A percentile compares a stretch with the other conserved stretches of the same genome.
These are phyloP conservation scores for Annulohypoxylon maeteangense DNA, from an alignment of 495 filamentous ascomycete genomes.

Conservation along the genomic window DNA sequence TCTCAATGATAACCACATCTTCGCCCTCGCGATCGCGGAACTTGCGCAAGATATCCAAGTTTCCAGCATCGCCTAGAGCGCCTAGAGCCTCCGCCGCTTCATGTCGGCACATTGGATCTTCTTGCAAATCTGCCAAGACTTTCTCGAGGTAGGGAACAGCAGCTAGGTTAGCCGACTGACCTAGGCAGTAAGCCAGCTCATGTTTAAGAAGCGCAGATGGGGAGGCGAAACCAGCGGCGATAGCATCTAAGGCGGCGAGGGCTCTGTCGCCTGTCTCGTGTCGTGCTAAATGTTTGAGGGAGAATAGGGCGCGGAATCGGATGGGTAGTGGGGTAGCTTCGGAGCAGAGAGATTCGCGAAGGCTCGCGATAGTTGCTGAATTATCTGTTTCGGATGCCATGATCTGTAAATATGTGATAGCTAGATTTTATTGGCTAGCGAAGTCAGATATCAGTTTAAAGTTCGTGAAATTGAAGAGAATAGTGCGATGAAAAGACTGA, in stretches of 20 bases:
- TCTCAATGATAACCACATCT: conserved; percentile 85
- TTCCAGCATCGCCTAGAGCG: conserved; percentile 78
- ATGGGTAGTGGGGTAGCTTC: conserved; percentile 84
- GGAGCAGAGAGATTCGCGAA: conserved; percentile 80
- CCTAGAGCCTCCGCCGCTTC: conserved; percentile 97
- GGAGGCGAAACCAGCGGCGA: conserved; percentile 86
- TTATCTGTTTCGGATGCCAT: conserved; percentile 42
- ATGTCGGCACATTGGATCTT: conserved; percentile 95
- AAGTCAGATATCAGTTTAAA: background rate
- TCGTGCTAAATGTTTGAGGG: conserved; percentile 90
- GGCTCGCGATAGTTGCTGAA: conserved; percentile 60
- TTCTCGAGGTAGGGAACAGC: conserved; percentile 77
- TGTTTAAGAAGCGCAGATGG: conserved; percentile 91
- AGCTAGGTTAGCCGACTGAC: conserved; percentile 81
- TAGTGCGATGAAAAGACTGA: background rate
- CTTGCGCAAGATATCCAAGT: conserved; percentile 74
- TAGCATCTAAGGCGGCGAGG: conserved; percentile 86
- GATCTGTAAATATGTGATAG: conserved; percentile 1
- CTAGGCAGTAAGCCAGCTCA: conserved; percentile 96
- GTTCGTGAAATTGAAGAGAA: background rate
- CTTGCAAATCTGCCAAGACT: conserved; percentile 78
- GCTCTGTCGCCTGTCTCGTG: conserved; percentile 69
- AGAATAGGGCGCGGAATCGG: conserved; percentile 97
- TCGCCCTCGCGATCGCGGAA: conserved; percentile 78
- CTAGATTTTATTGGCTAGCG: too few species aligned